Base-by-base conservation (phyloP, 495 filamentous ascomycete species). In the Amniculicola lignicola region DNA sequence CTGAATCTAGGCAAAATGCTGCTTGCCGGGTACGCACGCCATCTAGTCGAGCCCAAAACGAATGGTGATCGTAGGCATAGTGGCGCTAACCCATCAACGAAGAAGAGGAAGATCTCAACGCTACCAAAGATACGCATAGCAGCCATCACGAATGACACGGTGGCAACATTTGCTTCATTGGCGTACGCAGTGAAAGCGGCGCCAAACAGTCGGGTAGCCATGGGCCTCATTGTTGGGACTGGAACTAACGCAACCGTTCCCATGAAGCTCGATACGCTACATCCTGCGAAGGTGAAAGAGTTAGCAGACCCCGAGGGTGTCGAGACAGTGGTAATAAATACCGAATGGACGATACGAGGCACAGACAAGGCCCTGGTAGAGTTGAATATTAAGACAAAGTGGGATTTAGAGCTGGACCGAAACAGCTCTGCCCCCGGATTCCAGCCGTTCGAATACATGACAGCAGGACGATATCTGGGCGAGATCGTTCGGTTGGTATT, bases 371-470 rank as follows among this genome's bases (percentile, higher is more conserved):
- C 88, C 2, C 72, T 94, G 7, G 71, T 74, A 18, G 79, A 82
- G 31, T 75, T 85, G 11, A 74, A 82, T 12, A 72, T 89, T 19
- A 79, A 83, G 37, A 90, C 81, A 9, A 77, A 75, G 44, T 92
- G 88, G 88, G 89, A 94, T 61, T 55, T 68, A 2, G 69, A 76
- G 50, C 74, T 94, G 12, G 86, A 90, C 56, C 61, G 58, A 7
- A 79, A 79, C 10, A 82, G 83, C 63, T 81, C 87, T 62, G 77
- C 77, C 0, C 87, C 88, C 0, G 89, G 88, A 0, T 92, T 92
- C 63, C 87, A 91, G 63, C 89, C 89, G 1, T 83, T 92, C 49
- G 89, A 94, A 69, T 90, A 91, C 67, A 89, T 94, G 86, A 90
- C 87, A 1, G 80, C 85, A 15, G 89, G 89, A 0, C 78, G 88